Evolutionary conservation across 257 asterid species (phyloP).

Genomic region (Solanum bulbocastanum): DNA sequence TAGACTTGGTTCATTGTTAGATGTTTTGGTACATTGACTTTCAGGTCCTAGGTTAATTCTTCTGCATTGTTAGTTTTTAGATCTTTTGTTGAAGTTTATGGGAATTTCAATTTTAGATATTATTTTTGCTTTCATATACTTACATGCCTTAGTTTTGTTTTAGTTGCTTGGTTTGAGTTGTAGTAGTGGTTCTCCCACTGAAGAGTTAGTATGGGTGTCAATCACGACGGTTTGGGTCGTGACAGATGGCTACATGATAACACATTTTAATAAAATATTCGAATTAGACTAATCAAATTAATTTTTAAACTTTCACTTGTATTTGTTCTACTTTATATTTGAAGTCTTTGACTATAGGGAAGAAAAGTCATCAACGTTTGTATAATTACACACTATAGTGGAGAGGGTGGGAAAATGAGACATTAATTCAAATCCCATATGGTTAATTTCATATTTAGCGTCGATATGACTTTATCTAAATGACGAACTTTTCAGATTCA

Average conservation of each 20-base stretch:
- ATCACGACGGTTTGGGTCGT: too few species aligned
- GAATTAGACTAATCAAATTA: not conserved
- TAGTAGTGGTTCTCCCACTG: too few species aligned
- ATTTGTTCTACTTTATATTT: not conserved
- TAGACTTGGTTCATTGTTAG: too few species aligned
- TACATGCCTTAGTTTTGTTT: too few species aligned
- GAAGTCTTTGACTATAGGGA: not conserved
- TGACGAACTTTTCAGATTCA: accelerated
- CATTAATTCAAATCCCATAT: not conserved
- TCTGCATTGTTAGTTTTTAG: too few species aligned
- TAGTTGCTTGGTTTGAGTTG: too few species aligned
- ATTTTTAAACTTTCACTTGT: not conserved
- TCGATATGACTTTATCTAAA: not conserved
- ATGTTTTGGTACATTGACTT: too few species aligned
- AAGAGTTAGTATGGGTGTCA: too few species aligned
- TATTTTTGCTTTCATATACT: too few species aligned
- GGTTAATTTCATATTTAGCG: not conserved
- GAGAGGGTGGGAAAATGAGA: not conserved
- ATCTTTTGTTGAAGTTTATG: too few species aligned
- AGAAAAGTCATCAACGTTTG: not conserved
- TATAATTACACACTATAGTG: not conserved
- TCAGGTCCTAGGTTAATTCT: too few species aligned
- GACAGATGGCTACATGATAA: not conserved
- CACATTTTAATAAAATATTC: not conserved
- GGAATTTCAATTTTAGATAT: too few species aligned